These are phyloP conservation scores for Tricholomella constricta DNA, from an alignment of 768 basidiomycete genomes.

Conservation along the genomic window DNA sequence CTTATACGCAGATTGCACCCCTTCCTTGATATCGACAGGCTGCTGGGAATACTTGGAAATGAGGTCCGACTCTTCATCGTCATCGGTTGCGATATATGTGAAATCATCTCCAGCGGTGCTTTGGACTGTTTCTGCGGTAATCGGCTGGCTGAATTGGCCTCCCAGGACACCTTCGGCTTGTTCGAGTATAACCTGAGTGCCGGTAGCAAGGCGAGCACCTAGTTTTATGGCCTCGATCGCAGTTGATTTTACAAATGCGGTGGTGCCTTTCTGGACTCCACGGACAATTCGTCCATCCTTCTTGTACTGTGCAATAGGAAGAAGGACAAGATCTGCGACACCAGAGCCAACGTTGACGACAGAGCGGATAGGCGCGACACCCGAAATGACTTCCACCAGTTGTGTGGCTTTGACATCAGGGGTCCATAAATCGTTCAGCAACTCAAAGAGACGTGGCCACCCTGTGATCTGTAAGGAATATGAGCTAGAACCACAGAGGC, in stretches of 20 bases:
- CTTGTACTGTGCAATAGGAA: constrained; percentile 97
- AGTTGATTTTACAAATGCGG: constrained; percentile 90
- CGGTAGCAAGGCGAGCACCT: constrained; percentile 91
- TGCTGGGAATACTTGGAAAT: constrained; percentile 94
- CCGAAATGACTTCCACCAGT: constrained; percentile 94
- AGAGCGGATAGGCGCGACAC: constrained; percentile 94
- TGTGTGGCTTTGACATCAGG: constrained; percentile 99
- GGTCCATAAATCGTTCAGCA: constrained; percentile 98
- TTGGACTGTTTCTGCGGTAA: constrained; percentile 70
- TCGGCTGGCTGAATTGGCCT: constrained; percentile 65
- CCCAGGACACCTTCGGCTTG: constrained; percentile 92
- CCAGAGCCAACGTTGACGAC: constrained; percentile 98
- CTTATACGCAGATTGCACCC: constrained; percentile 88
- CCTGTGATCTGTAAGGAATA: constrained; percentile 75
- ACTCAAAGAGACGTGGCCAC: constrained; percentile 87
- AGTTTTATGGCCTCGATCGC: constrained; percentile 95
- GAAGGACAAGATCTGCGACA: constrained; percentile 91
- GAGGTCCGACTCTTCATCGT: constrained; percentile 57
- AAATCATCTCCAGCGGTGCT: constrained; percentile 40
- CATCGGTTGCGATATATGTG: constrained; percentile 28
- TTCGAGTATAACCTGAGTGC: constrained; percentile 97
- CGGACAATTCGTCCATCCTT: constrained; percentile 93
- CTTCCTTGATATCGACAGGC: constrained; percentile 80
- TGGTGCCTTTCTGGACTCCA: constrained; percentile 93
- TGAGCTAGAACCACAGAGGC: constrained; percentile 3